Percentiles rank a stretch among this genome's conserved stretches.
phyloP scores from a whole-genome alignment of 2,329 filamentous ascomycete genomes.

The Apiospora phragmitis region DNA sequence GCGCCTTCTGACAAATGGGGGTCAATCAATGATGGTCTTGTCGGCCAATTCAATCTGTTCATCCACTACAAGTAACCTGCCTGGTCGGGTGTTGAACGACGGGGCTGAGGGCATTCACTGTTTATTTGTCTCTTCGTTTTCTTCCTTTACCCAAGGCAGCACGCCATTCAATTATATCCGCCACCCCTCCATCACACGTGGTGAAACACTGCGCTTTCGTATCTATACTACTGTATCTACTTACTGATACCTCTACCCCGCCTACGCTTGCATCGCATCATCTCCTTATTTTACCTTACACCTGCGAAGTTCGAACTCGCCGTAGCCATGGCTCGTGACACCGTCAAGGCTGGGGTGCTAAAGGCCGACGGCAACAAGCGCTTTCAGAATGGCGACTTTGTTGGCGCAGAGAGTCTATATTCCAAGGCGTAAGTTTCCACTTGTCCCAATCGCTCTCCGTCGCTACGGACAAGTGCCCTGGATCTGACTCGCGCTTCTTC shows the following conservation, averaged over 20 bases:
- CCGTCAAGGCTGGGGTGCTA: conserved; percentile 11
- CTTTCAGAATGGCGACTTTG: conserved; percentile 54
- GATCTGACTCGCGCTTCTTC: not conserved
- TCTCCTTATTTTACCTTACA: not conserved
- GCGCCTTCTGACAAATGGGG: not conserved
- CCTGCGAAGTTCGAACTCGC: not conserved
- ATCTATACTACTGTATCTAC: not conserved
- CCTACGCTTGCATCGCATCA: not conserved
- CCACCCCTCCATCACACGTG: not conserved
- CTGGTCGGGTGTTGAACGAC: not conserved
- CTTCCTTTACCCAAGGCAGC: not conserved
- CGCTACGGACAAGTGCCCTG: not conserved
- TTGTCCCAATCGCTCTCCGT: not conserved
- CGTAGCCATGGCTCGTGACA: conserved; percentile 8
- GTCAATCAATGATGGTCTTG: not conserved
- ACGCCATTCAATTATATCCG: not conserved
- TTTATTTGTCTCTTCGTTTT: not conserved
- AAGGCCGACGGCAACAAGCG: conserved; percentile 42
- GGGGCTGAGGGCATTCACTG: not conserved
- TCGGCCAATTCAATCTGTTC: not conserved
- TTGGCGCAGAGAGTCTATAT: conserved; percentile 52
- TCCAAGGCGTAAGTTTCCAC: conserved; percentile 57
- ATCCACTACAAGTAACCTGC: not conserved
- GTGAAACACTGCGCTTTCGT: not conserved
- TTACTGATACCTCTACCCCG: not conserved